Base-by-base conservation (phyloP, 78 protist species). In the Speleostelium caveatum region DNA sequence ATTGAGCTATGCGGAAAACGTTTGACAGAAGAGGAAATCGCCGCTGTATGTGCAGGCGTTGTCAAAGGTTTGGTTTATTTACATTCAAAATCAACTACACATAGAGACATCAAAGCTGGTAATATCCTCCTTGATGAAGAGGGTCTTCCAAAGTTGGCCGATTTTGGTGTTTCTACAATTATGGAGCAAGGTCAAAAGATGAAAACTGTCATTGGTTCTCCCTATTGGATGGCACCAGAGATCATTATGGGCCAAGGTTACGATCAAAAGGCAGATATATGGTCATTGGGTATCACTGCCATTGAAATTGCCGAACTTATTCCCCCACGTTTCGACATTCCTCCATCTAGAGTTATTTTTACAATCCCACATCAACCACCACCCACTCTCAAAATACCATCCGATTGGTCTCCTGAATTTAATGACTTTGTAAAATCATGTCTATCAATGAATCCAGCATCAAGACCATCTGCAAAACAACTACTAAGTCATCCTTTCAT, bases 191-290 rank as follows among this genome's bases (percentile, higher is more conserved):
- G 75, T 16, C 75, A 74, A 39, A 96, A 88, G 75, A 83, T 98
- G 73, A 69, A 95, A 12, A 76, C 98, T 0, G 96, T 96, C 0
- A 98, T 96, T 35, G 99, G 98, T 3, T 96, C 98, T 19, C 98
- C 98, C 68, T 97, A 97, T 93, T 97, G 98, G 98, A 96, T 96
- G 97, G 97, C 98, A 17, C 98, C 98, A 1, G 99, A 98, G 66
- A 76, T 87, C 33, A 87, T 87, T 30, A 76, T 77, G 86, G 93
- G 88, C 26, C 88, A 87, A 51, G 86, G 93, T 19, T 87, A 87
- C 17, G 93, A 87, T 60, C 75, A 87, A 30, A 87, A 87, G 55
- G 93, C 86, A 3, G 93, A 87, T 30, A 75, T 87, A 24, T 87
- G 93, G 93, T 75, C 93, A n/a, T 61, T 75, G 24, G 93, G 93